Evolutionary conservation across 495 filamentous ascomycete species (phyloP).

Genomic region (Aspergillus carlsbadensis): DNA sequence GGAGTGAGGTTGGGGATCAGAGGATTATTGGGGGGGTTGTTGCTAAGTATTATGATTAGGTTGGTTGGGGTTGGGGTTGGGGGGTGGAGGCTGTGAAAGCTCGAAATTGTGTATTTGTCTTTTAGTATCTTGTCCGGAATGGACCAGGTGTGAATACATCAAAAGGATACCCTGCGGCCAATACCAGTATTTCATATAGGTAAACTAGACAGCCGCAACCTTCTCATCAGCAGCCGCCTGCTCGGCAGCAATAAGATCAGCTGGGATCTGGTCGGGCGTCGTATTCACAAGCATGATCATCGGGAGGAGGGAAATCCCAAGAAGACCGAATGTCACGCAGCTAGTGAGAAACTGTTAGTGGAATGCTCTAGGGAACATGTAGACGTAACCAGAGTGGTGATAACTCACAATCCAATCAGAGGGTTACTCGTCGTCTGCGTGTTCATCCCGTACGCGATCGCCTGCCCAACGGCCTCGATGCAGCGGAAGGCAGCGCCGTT

Average conservation of each 20-base stretch:
- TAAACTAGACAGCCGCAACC: neutral
- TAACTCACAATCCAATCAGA: conserved; percentile 29
- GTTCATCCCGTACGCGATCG: conserved; percentile 32
- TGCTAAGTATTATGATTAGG: conserved; percentile 5
- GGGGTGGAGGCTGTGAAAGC: too few relatives aligned
- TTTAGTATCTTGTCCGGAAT: too few relatives aligned
- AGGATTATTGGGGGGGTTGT: conserved; percentile 5
- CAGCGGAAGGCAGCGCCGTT: conserved; percentile 33
- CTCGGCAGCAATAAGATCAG: conserved; percentile 29
- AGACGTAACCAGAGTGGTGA: too few relatives aligned
- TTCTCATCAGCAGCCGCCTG: conserved; percentile 17
- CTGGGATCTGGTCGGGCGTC: conserved; percentile 31
- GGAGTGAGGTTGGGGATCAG: conserved; percentile 5
- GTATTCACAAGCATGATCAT: conserved; percentile 32
- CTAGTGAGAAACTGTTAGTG: conserved; percentile 15
- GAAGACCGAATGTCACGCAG: conserved; percentile 26
- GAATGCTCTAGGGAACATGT: neutral
- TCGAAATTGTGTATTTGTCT: too few relatives aligned
- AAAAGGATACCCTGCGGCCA: too few relatives aligned
- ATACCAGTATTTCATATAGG: too few relatives aligned
- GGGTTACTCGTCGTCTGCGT: conserved; percentile 29
- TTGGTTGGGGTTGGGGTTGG: too few relatives aligned
- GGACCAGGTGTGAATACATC: too few relatives aligned
- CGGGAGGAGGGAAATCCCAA: conserved; percentile 21
- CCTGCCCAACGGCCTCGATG: conserved; percentile 31